Evolutionary conservation across 2,329 filamentous ascomycete species (phyloP).

Genomic region (Alternaria sp.): DNA sequence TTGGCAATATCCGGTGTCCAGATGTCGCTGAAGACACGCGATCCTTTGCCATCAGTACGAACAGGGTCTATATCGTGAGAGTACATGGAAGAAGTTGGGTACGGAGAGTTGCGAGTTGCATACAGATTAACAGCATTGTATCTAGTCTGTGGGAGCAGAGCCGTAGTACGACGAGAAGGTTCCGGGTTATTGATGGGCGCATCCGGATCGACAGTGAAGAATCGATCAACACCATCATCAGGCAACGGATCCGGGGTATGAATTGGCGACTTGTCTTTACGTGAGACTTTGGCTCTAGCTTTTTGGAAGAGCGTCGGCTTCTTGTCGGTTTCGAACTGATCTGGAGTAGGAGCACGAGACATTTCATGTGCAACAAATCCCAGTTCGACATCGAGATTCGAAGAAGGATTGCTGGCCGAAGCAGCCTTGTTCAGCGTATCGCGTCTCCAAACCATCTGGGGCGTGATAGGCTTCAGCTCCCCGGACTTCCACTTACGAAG

Average conservation of each 20-base stretch:
- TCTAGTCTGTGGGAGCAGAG: neutral
- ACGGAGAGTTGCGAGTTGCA: neutral
- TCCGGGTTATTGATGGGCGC: neutral
- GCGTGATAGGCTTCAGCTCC: conserved; percentile 17
- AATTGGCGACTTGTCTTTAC: neutral
- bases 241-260: neutral
- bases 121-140: neutral
- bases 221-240: neutral
- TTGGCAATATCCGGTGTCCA: neutral
- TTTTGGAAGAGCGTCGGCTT: conserved; percentile 10
- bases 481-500: conserved; percentile 19
- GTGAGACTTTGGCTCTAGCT: conserved; percentile 1
- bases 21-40: conserved; percentile 11
- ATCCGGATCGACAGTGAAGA: conserved; percentile 8
- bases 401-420: neutral
- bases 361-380: neutral
- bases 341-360: neutral
- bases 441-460: conserved; percentile 11
- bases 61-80: neutral
- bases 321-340: neutral
- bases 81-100: neutral
- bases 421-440: conserved; percentile 1
- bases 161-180: neutral
- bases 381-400: conserved; percentile 8
- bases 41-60: neutral